phyloP scores from a whole-genome alignment of 306 rosid genomes.

The Citrullus amarus region DNA sequence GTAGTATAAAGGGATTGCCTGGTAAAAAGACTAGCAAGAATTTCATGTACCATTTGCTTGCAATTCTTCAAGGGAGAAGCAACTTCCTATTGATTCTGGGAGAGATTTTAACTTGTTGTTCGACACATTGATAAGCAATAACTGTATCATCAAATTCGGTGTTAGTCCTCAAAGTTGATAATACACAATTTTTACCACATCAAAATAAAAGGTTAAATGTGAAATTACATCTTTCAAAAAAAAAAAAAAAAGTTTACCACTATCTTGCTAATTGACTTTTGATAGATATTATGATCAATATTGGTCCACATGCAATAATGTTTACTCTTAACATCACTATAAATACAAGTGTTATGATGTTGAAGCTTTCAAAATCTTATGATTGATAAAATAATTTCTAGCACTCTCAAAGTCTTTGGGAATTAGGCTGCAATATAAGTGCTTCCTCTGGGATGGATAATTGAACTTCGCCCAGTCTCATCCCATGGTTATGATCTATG shows the following conservation, averaged over 20 bases:
- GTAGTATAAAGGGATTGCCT: background rate
- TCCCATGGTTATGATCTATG: background rate
- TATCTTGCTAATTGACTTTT: background rate
- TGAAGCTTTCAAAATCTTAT: background rate
- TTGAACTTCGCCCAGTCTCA: background rate
- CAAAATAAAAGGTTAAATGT: background rate
- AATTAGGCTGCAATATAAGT: background rate
- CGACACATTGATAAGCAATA: constrained; percentile 67
- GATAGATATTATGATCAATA: background rate
- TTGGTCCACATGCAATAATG: background rate
- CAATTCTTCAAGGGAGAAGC: constrained; percentile 91
- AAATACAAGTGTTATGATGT: background rate
- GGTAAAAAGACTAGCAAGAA: background rate
- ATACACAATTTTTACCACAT: background rate
- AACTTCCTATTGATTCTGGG: constrained; percentile 93
- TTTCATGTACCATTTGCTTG: constrained; percentile 65
- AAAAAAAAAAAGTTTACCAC: background rate
- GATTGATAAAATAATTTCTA: background rate
- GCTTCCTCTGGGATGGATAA: background rate
- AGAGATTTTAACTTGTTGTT: constrained; percentile 69
- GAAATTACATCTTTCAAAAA: background rate
- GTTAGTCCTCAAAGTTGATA: constrained; percentile 14
- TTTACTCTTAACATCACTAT: background rate
- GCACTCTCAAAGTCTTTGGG: background rate
- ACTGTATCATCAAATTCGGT: constrained; percentile 44